Conservation (phyloP, 2,329 filamentous ascomycete genomes). For the Penicillium freii region DNA sequence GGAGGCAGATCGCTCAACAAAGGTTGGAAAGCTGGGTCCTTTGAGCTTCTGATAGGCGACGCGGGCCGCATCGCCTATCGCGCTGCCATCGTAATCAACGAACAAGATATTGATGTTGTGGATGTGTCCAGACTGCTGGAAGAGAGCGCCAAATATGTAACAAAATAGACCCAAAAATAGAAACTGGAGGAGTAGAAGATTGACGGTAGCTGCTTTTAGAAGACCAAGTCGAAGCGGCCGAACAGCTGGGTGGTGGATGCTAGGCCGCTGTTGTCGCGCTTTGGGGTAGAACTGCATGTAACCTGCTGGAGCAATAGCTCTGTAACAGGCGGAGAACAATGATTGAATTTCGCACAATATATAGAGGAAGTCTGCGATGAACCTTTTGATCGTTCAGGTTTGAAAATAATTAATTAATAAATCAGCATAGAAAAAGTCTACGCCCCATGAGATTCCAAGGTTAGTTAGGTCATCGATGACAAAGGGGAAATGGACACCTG, state of each 20-base stretch:
- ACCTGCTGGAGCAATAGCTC: not conserved
- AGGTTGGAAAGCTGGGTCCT: conserved; percentile 30
- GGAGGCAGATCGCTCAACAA: conserved; percentile 23
- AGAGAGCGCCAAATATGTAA: conserved; percentile 41
- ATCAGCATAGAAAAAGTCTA: not conserved
- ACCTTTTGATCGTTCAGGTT: not conserved
- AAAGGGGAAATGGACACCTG: not conserved
- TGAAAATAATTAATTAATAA: too few species aligned
- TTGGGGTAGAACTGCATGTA: conserved; percentile 21
- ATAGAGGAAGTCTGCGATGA: too few species aligned
- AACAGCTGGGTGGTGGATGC: conserved; percentile 21
- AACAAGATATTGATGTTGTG: conserved; percentile 39
- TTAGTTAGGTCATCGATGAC: not conserved
- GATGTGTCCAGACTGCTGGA: conserved; percentile 30
- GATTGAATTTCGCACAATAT: not conserved
- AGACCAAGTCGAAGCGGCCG: conserved; percentile 17
- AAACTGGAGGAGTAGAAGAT: conserved; percentile 37
- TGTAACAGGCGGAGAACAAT: not conserved
- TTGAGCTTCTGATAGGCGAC: conserved; percentile 33
- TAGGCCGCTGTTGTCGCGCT: conserved; percentile 17
- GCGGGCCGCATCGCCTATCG: conserved; percentile 34
- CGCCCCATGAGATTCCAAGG: not conserved
- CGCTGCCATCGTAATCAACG: conserved; percentile 42
- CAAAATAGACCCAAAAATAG: conserved; percentile 39
- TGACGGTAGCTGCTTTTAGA: conserved; percentile 21